Evolutionary conservation across 257 asterid species (phyloP).

Genomic region (Solanum corneliomulleri): DNA sequence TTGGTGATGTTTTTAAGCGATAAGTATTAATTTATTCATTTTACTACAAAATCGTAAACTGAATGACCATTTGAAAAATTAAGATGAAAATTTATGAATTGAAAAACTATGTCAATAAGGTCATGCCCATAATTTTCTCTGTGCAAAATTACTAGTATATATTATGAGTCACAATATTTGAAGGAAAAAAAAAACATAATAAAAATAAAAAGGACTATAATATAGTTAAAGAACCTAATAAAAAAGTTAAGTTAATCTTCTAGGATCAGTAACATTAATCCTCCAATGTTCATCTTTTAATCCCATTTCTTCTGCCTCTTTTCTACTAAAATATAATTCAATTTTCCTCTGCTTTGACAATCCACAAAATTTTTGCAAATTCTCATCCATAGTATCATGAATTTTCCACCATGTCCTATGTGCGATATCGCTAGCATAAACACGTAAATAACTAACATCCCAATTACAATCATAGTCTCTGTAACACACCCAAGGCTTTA

Average conservation of each 20-base stretch:
- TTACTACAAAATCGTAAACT: neutral
- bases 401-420: conserved; percentile 69
- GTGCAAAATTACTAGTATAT: neutral
- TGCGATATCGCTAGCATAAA: conserved; percentile 68
- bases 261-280: conserved; percentile 65
- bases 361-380: conserved; percentile 40
- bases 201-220: neutral
- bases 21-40: neutral
- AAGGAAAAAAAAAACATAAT: neutral
- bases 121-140: neutral
- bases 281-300: conserved; percentile 48
- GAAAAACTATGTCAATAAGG: neutral
- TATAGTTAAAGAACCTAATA: neutral
- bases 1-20: neutral
- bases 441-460: conserved; percentile 41
- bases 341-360: conserved; percentile 40
- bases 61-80: neutral
- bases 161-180: neutral
- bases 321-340: conserved; percentile 56
- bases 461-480: conserved; percentile 87
- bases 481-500: conserved; percentile 81
- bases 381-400: conserved; percentile 60
- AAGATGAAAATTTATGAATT: neutral
- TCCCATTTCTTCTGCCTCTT: conserved; percentile 34
- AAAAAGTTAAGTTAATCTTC: conserved; percentile 15